phyloP scores from a whole-genome alignment of 1,139 yeast genomes.

The Insectozyma bohioensis region DNA sequence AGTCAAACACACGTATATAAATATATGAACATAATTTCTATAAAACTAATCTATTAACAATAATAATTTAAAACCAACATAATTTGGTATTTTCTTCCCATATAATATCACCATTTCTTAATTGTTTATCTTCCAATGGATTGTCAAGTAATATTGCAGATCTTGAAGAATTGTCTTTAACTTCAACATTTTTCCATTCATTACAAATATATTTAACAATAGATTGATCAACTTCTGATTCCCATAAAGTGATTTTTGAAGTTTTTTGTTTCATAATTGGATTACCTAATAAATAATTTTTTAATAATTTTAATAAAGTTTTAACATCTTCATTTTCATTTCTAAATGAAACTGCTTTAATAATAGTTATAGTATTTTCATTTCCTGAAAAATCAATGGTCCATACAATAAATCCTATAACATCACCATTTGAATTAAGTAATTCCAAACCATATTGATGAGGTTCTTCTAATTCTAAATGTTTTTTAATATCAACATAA shows the following conservation, averaged over 20 bases:
- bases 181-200: conserved; percentile 17
- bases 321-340: conserved; percentile 18
- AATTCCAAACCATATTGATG: conserved; percentile 33
- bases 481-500: conserved; percentile 24
- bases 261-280: conserved; percentile 12
- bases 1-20: too few species aligned
- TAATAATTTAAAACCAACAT: conserved; percentile 46
- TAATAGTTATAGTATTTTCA: conserved; percentile 28
- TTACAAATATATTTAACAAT: conserved; percentile 18
- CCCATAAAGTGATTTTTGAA: conserved; percentile 35
- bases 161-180: conserved; percentile 35
- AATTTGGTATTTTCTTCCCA: conserved; percentile 50
- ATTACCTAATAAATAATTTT: conserved; percentile 15
- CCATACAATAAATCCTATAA: conserved; percentile 38
- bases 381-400: conserved; percentile 37
- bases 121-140: conserved; percentile 22
- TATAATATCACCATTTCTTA: conserved; percentile 27
- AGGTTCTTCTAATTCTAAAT: conserved; percentile 26
- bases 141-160: conserved; percentile 36
- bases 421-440: conserved; percentile 13
- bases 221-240: conserved; percentile 26
- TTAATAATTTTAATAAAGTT: conserved; percentile 26
- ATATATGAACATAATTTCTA: too few species aligned
- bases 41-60: too few species aligned
- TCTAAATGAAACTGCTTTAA: conserved; percentile 27